These are phyloP conservation scores for Lonicera japonica DNA, from an alignment of 129 eudicot genomes.

Conservation along the genomic window DNA sequence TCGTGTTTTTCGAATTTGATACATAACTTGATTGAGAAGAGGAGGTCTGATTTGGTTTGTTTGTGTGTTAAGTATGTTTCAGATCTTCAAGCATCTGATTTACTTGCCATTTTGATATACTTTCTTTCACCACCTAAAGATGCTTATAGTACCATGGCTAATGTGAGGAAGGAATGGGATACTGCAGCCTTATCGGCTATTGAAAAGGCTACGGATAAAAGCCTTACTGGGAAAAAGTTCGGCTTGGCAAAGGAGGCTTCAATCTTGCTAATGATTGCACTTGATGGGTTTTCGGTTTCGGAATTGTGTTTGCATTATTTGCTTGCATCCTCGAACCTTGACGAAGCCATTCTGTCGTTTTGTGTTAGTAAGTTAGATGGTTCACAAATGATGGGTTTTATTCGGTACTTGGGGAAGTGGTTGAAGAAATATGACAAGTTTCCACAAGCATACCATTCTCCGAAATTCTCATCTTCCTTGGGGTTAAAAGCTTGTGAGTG, in stretches of 20 bases:
- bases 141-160: slow-evolving; percentile 33
- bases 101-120: slow-evolving; percentile 52
- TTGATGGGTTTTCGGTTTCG: slow-evolving; percentile 57
- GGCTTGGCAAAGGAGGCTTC: slow-evolving; percentile 58
- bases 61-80: slow-evolving; percentile 50
- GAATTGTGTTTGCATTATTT: slow-evolving; percentile 78
- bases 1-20: slow-evolving; percentile 33
- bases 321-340: slow-evolving; percentile 43
- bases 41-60: slow-evolving; percentile 52
- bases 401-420: slow-evolving; percentile 70
- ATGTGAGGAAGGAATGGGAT: slow-evolving; percentile 73
- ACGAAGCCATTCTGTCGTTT: slow-evolving; percentile 65
- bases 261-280: slow-evolving; percentile 56
- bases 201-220: slow-evolving; percentile 34
- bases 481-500: slow-evolving; percentile 50
- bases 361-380: slow-evolving; percentile 66
- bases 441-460: slow-evolving; percentile 49
- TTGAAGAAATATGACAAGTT: slow-evolving; percentile 70
- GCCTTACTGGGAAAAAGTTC: slow-evolving; percentile 19
- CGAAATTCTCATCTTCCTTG: slow-evolving; percentile 26
- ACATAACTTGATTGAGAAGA: slow-evolving; percentile 43
- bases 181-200: slow-evolving; percentile 42
- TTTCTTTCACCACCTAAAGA: slow-evolving; percentile 50
- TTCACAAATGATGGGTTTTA: slow-evolving; percentile 51
- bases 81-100: slow-evolving; percentile 41